phyloP scores from a whole-genome alignment of 2,329 filamentous ascomycete genomes.

The Diplodia sapinea region DNA sequence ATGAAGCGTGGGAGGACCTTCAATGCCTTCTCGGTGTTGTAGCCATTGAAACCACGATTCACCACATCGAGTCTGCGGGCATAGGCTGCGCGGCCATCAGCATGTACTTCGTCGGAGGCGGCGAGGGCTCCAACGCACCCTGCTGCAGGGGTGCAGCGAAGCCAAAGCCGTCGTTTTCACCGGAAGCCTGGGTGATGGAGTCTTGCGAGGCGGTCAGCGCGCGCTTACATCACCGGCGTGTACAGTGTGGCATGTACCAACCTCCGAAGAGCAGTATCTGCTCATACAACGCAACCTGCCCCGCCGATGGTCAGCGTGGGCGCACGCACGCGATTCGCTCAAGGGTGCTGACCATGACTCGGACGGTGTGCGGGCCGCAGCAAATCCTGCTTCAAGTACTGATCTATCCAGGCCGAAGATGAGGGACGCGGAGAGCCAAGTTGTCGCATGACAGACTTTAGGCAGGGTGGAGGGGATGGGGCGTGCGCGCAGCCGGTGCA shows the following conservation, averaged over 20 bases:
- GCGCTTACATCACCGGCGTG: not conserved
- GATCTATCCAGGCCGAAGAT: not conserved
- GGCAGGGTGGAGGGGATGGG: not conserved
- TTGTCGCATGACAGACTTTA: conserved; percentile 8
- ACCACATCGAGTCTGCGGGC: conserved; percentile 81
- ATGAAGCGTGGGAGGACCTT: conserved; percentile 73
- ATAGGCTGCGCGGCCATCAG: conserved; percentile 62
- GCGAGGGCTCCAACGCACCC: conserved; percentile 55
- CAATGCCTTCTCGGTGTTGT: conserved; percentile 78
- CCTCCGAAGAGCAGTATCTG: conserved; percentile 77
- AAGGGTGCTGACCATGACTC: conserved; percentile 20
- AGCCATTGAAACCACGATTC: conserved; percentile 86
- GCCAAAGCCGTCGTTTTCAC: conserved; percentile 70
- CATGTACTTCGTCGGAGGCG: conserved; percentile 6
- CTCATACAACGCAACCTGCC: conserved; percentile 40
- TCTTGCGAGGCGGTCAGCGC: conserved; percentile 47
- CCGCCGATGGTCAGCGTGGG: conserved; percentile 9
- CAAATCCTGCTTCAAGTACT: not conserved
- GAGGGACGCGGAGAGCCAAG: not conserved
- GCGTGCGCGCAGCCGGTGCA: not conserved
- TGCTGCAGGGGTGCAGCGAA: conserved; percentile 74
- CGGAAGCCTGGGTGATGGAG: conserved; percentile 77
- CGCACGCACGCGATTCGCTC: not conserved
- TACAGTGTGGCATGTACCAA: not conserved
- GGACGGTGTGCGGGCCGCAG: not conserved